These are phyloP conservation scores for Juglanconis oblonga DNA, from an alignment of 2,329 filamentous ascomycete genomes.

Conservation along the genomic window DNA sequence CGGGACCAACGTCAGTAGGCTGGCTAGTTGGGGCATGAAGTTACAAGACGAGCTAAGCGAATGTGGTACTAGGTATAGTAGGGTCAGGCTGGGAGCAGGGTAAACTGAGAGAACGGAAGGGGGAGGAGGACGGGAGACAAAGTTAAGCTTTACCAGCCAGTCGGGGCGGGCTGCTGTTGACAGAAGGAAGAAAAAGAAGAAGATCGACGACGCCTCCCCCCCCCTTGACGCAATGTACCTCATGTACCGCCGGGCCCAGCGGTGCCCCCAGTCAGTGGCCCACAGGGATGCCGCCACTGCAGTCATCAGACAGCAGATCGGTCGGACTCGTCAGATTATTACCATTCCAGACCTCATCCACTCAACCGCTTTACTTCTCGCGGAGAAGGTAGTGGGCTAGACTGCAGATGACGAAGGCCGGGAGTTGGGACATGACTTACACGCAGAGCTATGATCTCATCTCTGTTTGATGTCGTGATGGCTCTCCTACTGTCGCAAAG, in stretches of 20 bases:
- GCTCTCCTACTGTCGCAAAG: not conserved
- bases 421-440: not conserved
- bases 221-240: slow-evolving; percentile 12
- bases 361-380: too few relatives aligned
- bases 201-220: slow-evolving; percentile 6
- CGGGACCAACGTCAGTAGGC: slow-evolving; percentile 23
- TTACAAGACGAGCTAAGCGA: not conserved
- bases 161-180: not conserved
- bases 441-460: slow-evolving; percentile 18
- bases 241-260: slow-evolving; percentile 11
- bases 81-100: not conserved
- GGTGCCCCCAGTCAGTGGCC: not conserved
- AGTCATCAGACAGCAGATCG: slow-evolving; percentile 13
- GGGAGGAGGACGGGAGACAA: not conserved
- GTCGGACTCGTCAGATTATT: slow-evolving; percentile 4
- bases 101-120: not conserved
- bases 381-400: not conserved
- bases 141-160: too few relatives aligned
- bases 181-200: not conserved
- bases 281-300: slow-evolving; percentile 9
- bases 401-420: slow-evolving; percentile 10
- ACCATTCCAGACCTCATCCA: not conserved
- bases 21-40: slow-evolving; percentile 2
- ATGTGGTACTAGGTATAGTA: not conserved
- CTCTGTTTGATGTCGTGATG: not conserved